Conservation (phyloP, 768 basidiomycete genomes). For the Agrocybe praecox region DNA sequence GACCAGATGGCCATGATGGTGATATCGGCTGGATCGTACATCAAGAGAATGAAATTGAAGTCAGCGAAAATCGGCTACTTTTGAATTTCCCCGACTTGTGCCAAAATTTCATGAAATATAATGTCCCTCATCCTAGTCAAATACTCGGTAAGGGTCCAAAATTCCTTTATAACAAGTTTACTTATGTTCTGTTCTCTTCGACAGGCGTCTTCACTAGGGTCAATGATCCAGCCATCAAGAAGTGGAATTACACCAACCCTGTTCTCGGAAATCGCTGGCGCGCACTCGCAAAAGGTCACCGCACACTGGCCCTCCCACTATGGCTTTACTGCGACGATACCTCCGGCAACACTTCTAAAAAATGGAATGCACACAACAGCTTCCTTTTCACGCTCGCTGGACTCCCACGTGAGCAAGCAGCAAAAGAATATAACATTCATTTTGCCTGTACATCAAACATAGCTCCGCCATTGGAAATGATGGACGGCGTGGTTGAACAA, state of each 20-base stretch:
- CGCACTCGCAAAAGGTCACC: slow-evolving; percentile 26
- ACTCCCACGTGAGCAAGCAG: slow-evolving; percentile 27
- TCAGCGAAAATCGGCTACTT: too few relatives aligned
- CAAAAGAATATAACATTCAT: slow-evolving; percentile 39
- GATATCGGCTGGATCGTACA: slow-evolving; percentile 2
- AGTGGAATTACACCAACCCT: slow-evolving; percentile 7
- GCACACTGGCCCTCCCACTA: slow-evolving; percentile 31
- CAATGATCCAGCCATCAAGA: not conserved
- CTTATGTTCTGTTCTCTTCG: too few relatives aligned
- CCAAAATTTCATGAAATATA: too few relatives aligned
- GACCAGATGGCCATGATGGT: not conserved
- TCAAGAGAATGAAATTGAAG: slow-evolving; percentile 4
- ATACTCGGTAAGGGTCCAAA: too few relatives aligned
- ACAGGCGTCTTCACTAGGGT: not conserved
- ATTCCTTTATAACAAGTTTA: not conserved
- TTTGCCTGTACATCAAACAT: slow-evolving; percentile 44
- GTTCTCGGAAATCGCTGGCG: slow-evolving; percentile 26
- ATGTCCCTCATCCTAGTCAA: too few relatives aligned
- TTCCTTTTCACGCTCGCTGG: slow-evolving; percentile 39
- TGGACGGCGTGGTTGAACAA: slow-evolving; percentile 37
- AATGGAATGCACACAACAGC: slow-evolving; percentile 48
- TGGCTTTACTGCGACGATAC: slow-evolving; percentile 49
- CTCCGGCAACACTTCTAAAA: slow-evolving; percentile 46
- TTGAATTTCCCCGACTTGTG: too few relatives aligned
- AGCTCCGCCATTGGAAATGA: slow-evolving; percentile 44